Evolutionary conservation across 768 basidiomycete species (phyloP).

Genomic region (Xerocomellus amylosporus): DNA sequence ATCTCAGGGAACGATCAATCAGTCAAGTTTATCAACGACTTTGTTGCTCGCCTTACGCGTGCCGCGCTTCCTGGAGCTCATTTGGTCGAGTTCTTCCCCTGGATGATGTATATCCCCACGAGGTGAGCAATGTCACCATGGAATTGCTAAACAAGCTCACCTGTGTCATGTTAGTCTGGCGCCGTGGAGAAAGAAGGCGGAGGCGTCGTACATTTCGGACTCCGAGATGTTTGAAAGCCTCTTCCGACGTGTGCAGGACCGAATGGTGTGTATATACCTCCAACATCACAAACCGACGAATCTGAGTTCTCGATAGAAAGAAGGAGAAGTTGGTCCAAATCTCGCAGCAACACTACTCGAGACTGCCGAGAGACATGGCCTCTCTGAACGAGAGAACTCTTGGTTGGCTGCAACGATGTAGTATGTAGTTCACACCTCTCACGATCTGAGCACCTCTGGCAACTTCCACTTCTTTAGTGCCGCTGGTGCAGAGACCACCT

Average conservation of each 20-base stretch:
- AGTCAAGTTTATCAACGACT: slow-evolving; percentile 13
- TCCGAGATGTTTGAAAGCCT: not conserved
- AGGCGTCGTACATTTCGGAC: not conserved
- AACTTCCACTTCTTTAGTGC: not conserved
- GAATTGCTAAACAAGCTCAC: not conserved
- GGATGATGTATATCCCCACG: slow-evolving; percentile 31
- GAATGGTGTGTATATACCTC: not conserved
- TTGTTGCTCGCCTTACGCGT: slow-evolving; percentile 29
- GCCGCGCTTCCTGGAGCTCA: slow-evolving; percentile 38
- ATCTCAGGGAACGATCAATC: slow-evolving; percentile 3
- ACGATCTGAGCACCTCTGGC: not conserved
- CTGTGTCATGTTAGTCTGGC: not conserved
- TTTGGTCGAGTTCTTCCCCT: slow-evolving; percentile 37
- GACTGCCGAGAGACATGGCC: slow-evolving; percentile 1
- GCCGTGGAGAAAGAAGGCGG: slow-evolving; percentile 2
- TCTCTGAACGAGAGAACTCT: slow-evolving; percentile 13
- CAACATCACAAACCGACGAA: not conserved
- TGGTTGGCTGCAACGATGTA: slow-evolving; percentile 17
- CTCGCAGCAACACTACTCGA: not conserved
- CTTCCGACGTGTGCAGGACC: slow-evolving; percentile 1
- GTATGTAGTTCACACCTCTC: not conserved
- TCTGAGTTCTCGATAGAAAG: not conserved
- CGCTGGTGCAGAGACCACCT: slow-evolving; percentile 4
- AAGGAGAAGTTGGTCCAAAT: not conserved
- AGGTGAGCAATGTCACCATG: not conserved